Evolutionary conservation across 2,329 filamentous ascomycete species (phyloP).

Genomic region (Aspergillus sp.): DNA sequence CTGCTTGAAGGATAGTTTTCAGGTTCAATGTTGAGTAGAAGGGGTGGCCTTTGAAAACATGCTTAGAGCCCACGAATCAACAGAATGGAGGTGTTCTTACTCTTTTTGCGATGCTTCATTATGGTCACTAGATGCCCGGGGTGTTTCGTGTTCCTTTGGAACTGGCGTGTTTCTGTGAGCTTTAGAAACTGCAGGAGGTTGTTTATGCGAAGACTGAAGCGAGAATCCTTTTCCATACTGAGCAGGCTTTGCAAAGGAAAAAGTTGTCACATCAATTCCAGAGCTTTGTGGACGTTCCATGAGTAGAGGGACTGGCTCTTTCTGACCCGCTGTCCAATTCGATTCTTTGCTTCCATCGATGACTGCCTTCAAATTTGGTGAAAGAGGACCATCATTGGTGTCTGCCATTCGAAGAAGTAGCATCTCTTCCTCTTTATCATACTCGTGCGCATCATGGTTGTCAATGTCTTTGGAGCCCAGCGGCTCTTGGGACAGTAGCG

Average conservation of each 20-base stretch:
- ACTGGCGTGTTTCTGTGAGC: not conserved
- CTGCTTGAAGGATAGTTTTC: too few species aligned
- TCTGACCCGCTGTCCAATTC: conserved; percentile 1
- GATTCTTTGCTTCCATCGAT: conserved; percentile 11
- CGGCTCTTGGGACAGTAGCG: too few species aligned
- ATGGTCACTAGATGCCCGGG: not conserved
- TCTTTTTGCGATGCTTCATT: not conserved
- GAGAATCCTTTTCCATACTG: conserved; percentile 19
- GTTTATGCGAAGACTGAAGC: conserved; percentile 11
- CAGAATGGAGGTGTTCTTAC: too few species aligned
- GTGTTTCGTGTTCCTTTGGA: not conserved
- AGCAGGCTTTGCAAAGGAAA: conserved; percentile 30
- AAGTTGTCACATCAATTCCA: conserved; percentile 20
- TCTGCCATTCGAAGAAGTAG: conserved; percentile 14
- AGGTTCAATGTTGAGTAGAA: too few species aligned
- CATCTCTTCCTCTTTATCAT: conserved; percentile 14
- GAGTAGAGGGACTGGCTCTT: conserved; percentile 12
- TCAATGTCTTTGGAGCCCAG: not conserved
- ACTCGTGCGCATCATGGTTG: not conserved
- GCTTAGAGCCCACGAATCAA: too few species aligned
- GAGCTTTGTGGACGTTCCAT: conserved; percentile 29
- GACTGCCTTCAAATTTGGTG: conserved; percentile 9
- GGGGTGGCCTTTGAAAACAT: too few species aligned
- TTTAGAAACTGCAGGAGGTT: not conserved
- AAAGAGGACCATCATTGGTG: conserved; percentile 8